Percentiles rank a stretch among this genome's conserved stretches.
Conservation (phyloP, 129 eudicot genomes). For the Artemisia annua region DNA sequence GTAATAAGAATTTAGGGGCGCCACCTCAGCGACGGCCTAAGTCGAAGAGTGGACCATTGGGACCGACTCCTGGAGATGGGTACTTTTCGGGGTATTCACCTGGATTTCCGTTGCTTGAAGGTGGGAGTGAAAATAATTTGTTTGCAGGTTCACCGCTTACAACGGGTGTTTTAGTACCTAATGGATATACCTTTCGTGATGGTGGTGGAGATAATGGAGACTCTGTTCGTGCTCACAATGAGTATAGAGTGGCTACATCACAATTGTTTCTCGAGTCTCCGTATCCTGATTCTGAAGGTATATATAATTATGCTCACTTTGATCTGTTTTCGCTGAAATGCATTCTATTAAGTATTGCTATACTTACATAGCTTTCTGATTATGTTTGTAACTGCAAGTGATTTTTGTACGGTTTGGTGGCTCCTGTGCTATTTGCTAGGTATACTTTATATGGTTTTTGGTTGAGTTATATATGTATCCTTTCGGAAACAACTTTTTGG, state of each 20-base stretch:
- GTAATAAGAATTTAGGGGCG: slow-evolving; percentile 27
- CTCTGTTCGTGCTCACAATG: slow-evolving; percentile 22
- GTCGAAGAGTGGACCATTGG: slow-evolving; percentile 90
- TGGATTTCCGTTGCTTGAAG: slow-evolving; percentile 45
- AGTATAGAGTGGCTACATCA: slow-evolving; percentile 22
- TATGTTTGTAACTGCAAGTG: not conserved
- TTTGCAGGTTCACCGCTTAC: slow-evolving; percentile 62
- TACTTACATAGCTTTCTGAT: not conserved
- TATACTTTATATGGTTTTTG: not conserved
- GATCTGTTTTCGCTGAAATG: not conserved
- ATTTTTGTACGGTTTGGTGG: not conserved
- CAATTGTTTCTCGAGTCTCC: slow-evolving; percentile 46
- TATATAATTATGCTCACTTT: slow-evolving; percentile 28
- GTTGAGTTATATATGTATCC: not conserved
- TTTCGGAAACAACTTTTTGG: not conserved
- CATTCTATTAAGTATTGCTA: not conserved
- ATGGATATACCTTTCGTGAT: slow-evolving; percentile 54
- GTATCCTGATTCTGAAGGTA: slow-evolving; percentile 62
- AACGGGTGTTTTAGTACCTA: slow-evolving; percentile 65
- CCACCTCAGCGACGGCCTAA: slow-evolving; percentile 64
- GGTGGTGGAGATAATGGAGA: slow-evolving; percentile 39
- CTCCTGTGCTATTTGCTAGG: not conserved
- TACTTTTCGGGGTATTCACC: slow-evolving; percentile 53
- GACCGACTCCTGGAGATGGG: slow-evolving; percentile 42
- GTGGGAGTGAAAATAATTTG: slow-evolving; percentile 41